phyloP scores from a whole-genome alignment of 2,329 filamentous ascomycete species.

The Trichophyton verrucosum region DNA sequence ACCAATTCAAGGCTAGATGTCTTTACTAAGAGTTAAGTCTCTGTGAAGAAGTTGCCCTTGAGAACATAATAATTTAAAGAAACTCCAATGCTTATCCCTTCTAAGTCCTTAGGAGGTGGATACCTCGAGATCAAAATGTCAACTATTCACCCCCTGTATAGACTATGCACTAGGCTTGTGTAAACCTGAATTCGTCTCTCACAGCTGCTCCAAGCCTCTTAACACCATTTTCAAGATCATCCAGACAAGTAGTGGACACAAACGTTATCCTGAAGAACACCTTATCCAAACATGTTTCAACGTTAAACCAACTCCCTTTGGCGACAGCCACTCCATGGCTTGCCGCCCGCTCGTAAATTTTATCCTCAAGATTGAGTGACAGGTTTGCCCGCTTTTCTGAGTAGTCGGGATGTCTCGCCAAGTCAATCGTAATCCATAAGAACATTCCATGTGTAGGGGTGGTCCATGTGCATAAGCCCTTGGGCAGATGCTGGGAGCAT shows the following conservation, averaged over 20 bases:
- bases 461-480: conserved; percentile 15
- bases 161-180: not conserved
- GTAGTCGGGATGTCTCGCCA: not conserved
- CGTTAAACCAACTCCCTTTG: conserved; percentile 1
- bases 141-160: not conserved
- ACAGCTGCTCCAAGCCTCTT: not conserved
- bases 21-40: too few species aligned
- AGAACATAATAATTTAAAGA: too few species aligned
- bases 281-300: not conserved
- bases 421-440: conserved; percentile 7
- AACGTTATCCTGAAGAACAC: conserved; percentile 1
- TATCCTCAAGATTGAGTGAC: not conserved
- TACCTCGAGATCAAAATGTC: not conserved
- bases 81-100: too few species aligned
- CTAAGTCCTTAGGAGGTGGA: too few species aligned
- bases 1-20: too few species aligned
- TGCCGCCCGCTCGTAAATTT: not conserved
- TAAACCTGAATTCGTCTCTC: not conserved
- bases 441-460: conserved; percentile 19
- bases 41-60: too few species aligned
- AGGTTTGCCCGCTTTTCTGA: not conserved
- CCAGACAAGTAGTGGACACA: not conserved
- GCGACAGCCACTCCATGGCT: not conserved
- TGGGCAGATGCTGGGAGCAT: conserved; percentile 18
- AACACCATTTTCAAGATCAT: not conserved